Evolutionary conservation across 2,329 filamentous ascomycete species (phyloP), one percentile per base, ranked within the genome.

Genomic region (Fusarium tjaetaba): DNA sequence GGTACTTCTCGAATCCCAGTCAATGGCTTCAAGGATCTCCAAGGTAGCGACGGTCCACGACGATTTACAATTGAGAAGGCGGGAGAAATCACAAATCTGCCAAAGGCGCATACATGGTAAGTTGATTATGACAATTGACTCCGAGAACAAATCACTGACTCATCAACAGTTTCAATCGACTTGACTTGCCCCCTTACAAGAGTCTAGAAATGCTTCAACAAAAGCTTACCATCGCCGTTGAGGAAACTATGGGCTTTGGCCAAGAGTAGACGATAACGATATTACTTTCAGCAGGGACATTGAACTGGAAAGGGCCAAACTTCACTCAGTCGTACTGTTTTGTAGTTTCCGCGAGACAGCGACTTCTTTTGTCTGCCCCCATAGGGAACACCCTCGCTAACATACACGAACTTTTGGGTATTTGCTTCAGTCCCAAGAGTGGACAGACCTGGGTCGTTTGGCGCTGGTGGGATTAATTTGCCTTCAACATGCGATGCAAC

Each of bases 21-120:
- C 84, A 99, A 99, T 82, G 96, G 96, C 13, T 99, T 99, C 89
- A 99, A 99, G 86, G 96, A 99, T 87, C 86, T 99, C 58, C 96
- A 99, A 83, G 96, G 96, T 45, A 97, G 95, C 76, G 96, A 99
- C 81, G 96, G 96, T 7, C 96, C 96, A 15, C 89, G 96, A 83
- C 88, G 96, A 72, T 99, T 99, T 80, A 99, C 96, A 2, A 98
- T 99, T 82, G 96, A 99, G 83, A 98, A 98, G 86, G 94, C 95
- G 42, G 96, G 96, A 66, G 96, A 98, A 81, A 87, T 95, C 59
- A 91, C 88, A 70, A 97, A 98, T 78, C 83, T 99, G 80, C 96
- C 96, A 38, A 99, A 99, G 85, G 96, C 95, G 68, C 96, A 99
- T 82, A 99, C 96, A 77, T 99, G 96, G 95, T 97, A 91, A 77